Percentiles rank a stretch among this genome's conserved stretches.
These are phyloP conservation scores for Geotrichum klebahnii DNA, from an alignment of 1,139 yeast genomes.

Conservation along the genomic window DNA sequence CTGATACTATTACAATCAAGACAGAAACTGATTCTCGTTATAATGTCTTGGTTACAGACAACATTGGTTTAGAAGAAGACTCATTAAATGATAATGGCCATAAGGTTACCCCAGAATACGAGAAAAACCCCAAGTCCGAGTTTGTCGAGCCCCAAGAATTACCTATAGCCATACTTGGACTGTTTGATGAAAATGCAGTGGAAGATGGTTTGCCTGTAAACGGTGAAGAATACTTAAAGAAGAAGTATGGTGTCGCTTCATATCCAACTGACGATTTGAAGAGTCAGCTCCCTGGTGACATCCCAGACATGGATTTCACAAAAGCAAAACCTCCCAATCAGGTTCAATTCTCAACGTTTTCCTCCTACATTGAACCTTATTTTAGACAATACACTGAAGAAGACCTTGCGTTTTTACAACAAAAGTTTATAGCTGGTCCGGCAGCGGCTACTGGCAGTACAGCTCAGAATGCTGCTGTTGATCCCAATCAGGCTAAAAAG, in stretches of 20 bases:
- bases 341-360: constrained; percentile 86
- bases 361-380: constrained; percentile 78
- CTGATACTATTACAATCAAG: constrained; percentile 14
- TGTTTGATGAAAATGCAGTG: constrained; percentile 58
- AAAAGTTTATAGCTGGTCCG: constrained; percentile 38
- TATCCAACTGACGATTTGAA: constrained; percentile 77
- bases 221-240: constrained; percentile 69
- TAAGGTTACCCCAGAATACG: constrained; percentile 46
- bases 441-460: constrained; percentile 30
- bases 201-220: constrained; percentile 52
- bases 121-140: constrained; percentile 73
- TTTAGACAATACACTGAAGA: constrained; percentile 75
- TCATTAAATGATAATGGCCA: constrained; percentile 14
- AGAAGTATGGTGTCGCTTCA: constrained; percentile 81
- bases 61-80: constrained; percentile 13
- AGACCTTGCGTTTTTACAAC: constrained; percentile 69
- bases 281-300: constrained; percentile 76
- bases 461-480: constrained; percentile 26
- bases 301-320: constrained; percentile 84
- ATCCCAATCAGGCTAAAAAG: constrained; percentile 26
- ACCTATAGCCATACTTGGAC: constrained; percentile 66
- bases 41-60: constrained; percentile 9
- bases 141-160: constrained; percentile 69
- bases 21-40: constrained; percentile 14
- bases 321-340: constrained; percentile 84